Evolutionary conservation across 2,329 filamentous ascomycete species (phyloP).

Genomic region (Arthroderma uncinatum): DNA sequence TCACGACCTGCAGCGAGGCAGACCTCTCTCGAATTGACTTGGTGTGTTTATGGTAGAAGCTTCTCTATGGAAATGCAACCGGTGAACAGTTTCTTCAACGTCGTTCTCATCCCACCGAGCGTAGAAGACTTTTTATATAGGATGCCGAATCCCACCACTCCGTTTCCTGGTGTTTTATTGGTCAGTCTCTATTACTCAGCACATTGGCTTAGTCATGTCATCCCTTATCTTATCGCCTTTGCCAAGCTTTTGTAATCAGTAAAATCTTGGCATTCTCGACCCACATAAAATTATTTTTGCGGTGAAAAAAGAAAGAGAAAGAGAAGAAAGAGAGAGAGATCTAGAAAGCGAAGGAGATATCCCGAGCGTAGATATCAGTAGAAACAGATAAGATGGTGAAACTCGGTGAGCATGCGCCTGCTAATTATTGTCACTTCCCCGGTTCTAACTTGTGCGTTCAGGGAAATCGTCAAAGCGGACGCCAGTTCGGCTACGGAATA

Average conservation of each 20-base stretch:
- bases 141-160: not conserved
- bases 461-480: conserved; percentile 92
- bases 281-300: conserved; percentile 5
- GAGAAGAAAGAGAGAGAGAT: not conserved
- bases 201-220: not conserved
- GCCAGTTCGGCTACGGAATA: conserved; percentile 80
- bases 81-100: not conserved
- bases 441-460: conserved; percentile 27
- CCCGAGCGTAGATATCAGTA: not conserved
- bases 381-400: conserved; percentile 29
- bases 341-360: not conserved
- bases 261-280: not conserved
- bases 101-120: not conserved
- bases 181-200: not conserved
- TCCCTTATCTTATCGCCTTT: not conserved
- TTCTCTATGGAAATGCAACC: not conserved
- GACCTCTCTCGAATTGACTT: not conserved
- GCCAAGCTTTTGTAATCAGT: not conserved
- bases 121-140: not conserved
- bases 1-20: not conserved
- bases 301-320: not conserved
- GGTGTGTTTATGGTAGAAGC: too few species aligned
- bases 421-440: not conserved
- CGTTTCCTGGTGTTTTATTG: not conserved
- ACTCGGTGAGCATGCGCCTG: conserved; percentile 23